These are phyloP conservation scores for Mortierella polycephala DNA, from an alignment of 371 early-diverging fungal genomes.

Conservation along the genomic window DNA sequence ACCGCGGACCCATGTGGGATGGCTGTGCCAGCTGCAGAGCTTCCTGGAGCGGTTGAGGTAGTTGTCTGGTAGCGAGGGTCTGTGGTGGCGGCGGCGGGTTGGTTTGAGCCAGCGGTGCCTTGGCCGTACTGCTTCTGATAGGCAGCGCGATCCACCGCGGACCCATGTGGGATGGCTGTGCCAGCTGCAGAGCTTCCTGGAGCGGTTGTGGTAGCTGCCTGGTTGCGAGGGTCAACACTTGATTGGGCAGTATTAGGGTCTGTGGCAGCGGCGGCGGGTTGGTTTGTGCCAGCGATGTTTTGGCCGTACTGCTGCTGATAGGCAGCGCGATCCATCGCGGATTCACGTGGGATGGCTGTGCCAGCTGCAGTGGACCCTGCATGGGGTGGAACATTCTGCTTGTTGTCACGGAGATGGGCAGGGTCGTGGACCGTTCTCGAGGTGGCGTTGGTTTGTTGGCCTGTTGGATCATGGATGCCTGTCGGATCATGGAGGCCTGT, in stretches of 20 bases:
- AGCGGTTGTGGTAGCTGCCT: not conserved
- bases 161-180: slow-evolving; percentile 27
- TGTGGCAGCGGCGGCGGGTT: not conserved
- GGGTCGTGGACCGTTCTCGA: not conserved
- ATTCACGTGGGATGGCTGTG: slow-evolving; percentile 28
- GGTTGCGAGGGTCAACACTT: not conserved
- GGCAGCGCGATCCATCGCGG: slow-evolving; percentile 19
- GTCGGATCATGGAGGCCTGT: too few relatives aligned
- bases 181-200: slow-evolving; percentile 11
- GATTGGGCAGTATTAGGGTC: slow-evolving; percentile 4
- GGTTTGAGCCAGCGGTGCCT: not conserved
- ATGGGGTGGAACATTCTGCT: slow-evolving; percentile 2
- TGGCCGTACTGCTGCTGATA: slow-evolving; percentile 16
- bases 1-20: not conserved
- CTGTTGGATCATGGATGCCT: not conserved
- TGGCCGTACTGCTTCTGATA: slow-evolving; percentile 17
- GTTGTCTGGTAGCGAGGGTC: not conserved
- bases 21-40: not conserved
- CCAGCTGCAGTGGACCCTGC: slow-evolving; percentile 20
- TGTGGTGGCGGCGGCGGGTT: not conserved
- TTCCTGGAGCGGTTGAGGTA: not conserved
- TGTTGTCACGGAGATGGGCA: not conserved
- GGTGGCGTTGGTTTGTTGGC: too few relatives aligned
- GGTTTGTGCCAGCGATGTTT: not conserved
- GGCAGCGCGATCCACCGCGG: slow-evolving; percentile 20